These are phyloP conservation scores for Podaxis mareebaensis DNA, from an alignment of 768 basidiomycete species.

Conservation along the genomic window DNA sequence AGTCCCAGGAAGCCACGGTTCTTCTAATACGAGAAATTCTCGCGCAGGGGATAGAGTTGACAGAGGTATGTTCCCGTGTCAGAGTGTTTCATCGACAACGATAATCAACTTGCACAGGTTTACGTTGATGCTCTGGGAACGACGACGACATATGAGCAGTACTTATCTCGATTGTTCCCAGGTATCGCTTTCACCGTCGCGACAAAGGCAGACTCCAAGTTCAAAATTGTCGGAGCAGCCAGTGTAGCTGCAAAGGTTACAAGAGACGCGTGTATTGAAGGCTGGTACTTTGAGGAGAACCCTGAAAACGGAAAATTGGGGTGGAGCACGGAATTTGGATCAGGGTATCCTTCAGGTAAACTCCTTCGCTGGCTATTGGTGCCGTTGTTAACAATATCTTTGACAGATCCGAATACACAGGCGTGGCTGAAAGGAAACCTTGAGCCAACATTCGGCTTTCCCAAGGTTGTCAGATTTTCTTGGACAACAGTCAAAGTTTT, in stretches of 20 bases:
- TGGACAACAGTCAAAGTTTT: slow-evolving; percentile 92
- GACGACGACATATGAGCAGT: slow-evolving; percentile 80
- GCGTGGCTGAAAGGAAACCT: slow-evolving; percentile 77
- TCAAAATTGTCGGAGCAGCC: slow-evolving; percentile 95
- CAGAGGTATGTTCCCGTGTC: slow-evolving; percentile 53
- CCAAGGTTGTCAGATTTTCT: slow-evolving; percentile 87
- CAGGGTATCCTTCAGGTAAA: slow-evolving; percentile 89
- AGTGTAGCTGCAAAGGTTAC: slow-evolving; percentile 99
- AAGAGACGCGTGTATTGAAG: slow-evolving; percentile 84
- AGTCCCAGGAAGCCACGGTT: slow-evolving; percentile 88
- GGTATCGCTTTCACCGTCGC: slow-evolving; percentile 86
- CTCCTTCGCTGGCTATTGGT: neutral
- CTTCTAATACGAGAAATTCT: slow-evolving; percentile 84
- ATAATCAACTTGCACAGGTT: slow-evolving; percentile 47
- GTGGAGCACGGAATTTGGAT: slow-evolving; percentile 54
- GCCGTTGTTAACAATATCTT: neutral
- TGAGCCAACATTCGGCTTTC: slow-evolving; percentile 91
- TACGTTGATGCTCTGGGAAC: slow-evolving; percentile 95
- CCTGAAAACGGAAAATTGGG: slow-evolving; percentile 23
- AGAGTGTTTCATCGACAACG: neutral
- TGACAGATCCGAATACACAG: slow-evolving; percentile 86
- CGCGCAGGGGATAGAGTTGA: slow-evolving; percentile 74
- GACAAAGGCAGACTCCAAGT: slow-evolving; percentile 93
- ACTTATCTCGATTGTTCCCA: slow-evolving; percentile 80
- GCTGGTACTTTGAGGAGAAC: slow-evolving; percentile 79